Evolutionary conservation across 805 yeast species (phyloP).

Genomic region (Metschnikowia gruessii): DNA sequence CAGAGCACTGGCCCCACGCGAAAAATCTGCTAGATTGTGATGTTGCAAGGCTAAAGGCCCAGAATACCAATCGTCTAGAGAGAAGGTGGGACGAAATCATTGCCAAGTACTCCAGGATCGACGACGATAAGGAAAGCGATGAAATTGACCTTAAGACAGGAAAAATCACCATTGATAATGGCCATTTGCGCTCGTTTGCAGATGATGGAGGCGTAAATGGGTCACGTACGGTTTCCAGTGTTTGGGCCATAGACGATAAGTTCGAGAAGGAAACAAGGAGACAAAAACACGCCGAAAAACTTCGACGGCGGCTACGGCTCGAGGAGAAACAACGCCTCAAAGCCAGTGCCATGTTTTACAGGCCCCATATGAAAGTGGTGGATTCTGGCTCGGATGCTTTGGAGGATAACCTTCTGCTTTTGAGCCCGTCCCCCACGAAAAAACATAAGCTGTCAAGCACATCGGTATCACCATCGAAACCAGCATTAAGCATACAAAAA

Average conservation of each 20-base stretch:
- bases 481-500: background rate
- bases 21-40: constrained; percentile 16
- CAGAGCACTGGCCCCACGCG: constrained; percentile 16
- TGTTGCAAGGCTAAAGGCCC: constrained; percentile 26
- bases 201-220: constrained; percentile 10
- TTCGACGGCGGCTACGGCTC: constrained; percentile 20
- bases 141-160: constrained; percentile 66
- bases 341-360: constrained; percentile 16
- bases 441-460: constrained; percentile 10
- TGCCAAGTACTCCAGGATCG: constrained; percentile 46
- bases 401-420: constrained; percentile 26
- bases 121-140: constrained; percentile 55
- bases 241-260: constrained; percentile 40
- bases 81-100: constrained; percentile 52
- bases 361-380: constrained; percentile 4
- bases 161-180: constrained; percentile 59
- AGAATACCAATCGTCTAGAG: constrained; percentile 22
- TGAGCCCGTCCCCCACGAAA: constrained; percentile 33
- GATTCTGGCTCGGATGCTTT: constrained; percentile 10
- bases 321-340: constrained; percentile 13
- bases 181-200: constrained; percentile 56
- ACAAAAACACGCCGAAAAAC: constrained; percentile 7
- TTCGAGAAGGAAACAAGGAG: constrained; percentile 23
- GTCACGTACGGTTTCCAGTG: constrained; percentile 21
- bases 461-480: background rate